Percentiles rank a stretch among this genome's conserved stretches.
Conservation (phyloP, 1,139 yeast species). For the Geotrichum citri-aurantii region DNA sequence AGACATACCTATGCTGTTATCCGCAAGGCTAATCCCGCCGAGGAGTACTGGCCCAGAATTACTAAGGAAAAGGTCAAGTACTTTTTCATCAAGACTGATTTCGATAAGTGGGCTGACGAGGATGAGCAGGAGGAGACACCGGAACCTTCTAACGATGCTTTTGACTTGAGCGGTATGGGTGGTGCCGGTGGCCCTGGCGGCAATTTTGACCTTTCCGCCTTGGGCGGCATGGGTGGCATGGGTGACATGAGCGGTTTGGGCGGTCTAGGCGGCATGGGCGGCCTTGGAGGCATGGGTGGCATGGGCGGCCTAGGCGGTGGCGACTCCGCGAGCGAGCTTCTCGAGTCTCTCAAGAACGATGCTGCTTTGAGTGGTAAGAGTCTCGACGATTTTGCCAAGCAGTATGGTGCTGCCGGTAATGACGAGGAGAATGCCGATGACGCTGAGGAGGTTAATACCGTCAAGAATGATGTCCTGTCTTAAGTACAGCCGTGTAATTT, state of each 20-base stretch:
- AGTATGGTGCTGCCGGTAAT: slow-evolving; percentile 9
- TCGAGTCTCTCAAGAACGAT: slow-evolving; percentile 17
- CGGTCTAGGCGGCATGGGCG: slow-evolving; percentile 32
- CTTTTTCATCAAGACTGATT: slow-evolving; percentile 84
- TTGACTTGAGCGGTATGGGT: slow-evolving; percentile 32
- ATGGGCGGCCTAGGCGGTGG: slow-evolving; percentile 30
- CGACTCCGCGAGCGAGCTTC: slow-evolving; percentile 19
- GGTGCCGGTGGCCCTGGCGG: slow-evolving; percentile 30
- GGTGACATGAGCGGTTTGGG: slow-evolving; percentile 31
- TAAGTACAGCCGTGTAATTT: background rate
- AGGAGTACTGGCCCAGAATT: slow-evolving; percentile 90
- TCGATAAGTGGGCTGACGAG: slow-evolving; percentile 95
- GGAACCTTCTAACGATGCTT: slow-evolving; percentile 37
- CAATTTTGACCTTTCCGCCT: slow-evolving; percentile 22
- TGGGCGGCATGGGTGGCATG: slow-evolving; percentile 31
- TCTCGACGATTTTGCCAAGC: slow-evolving; percentile 16
- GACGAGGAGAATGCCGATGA: slow-evolving; percentile 23
- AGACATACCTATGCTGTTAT: slow-evolving; percentile 65
- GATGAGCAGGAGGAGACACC: slow-evolving; percentile 68
- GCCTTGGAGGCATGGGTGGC: slow-evolving; percentile 31
- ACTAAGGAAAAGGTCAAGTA: slow-evolving; percentile 67
- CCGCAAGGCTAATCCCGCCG: slow-evolving; percentile 59
- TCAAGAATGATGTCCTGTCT: slow-evolving; percentile 3
- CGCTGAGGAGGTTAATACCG: slow-evolving; percentile 9
- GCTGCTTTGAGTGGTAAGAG: slow-evolving; percentile 19